Base-by-base conservation (phyloP, 2,329 filamentous ascomycete genomes). In the Cytospora piceicola region DNA sequence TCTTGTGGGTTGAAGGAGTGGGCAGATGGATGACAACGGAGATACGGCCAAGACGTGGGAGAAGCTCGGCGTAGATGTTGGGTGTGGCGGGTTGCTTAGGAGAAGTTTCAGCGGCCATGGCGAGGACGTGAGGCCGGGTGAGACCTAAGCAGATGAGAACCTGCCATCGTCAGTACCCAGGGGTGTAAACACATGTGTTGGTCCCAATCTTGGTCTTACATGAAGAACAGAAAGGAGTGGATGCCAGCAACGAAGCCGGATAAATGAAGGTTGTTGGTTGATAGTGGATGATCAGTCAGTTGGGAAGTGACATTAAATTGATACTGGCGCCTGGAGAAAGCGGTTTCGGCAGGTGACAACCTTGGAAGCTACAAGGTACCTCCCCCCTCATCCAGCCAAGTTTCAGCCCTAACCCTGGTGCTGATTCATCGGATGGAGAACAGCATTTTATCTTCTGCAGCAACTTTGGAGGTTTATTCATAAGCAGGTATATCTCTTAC, bases 11-110 rank as follows among this genome's bases (percentile, higher is more conserved):
- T 55, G 75, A 75, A 5, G 79, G 75, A 15, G 81, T 79, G 3
- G 79, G 76, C 1, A 89, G 76, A 3, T 81, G 80, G 8, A 81
- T 85, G 59, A 81, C 83, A 27, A 90, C 76, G 5, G 87, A 88
- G 49, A 90, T 80, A 72, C 89, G 87, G 52, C 84, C 81, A 69
- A 91, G 88, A 67, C 90, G 89, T 32, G 83, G 78, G 3, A 90
- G 81, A 1, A 90, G 80, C 76, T 91, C 88, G 6, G 88, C 87
- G 72, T 90, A 90, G 27, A 90, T 79, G 2, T 51, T 57, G 53
- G 53, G 53, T 32, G 56, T 30, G n/a, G 32, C n/a, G 4, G 49
- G 24, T 15, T 20, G 27, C 4, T n/a, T 22, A 14, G 15, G 15
- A 49, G n/a, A n/a, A 34, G 58, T 46, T 12, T 57, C 30, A 49